Percentiles rank a stretch among this genome's conserved stretches.
phyloP scores from a whole-genome alignment of 2,329 filamentous ascomycete genomes.

The Thelonectria discophora region DNA sequence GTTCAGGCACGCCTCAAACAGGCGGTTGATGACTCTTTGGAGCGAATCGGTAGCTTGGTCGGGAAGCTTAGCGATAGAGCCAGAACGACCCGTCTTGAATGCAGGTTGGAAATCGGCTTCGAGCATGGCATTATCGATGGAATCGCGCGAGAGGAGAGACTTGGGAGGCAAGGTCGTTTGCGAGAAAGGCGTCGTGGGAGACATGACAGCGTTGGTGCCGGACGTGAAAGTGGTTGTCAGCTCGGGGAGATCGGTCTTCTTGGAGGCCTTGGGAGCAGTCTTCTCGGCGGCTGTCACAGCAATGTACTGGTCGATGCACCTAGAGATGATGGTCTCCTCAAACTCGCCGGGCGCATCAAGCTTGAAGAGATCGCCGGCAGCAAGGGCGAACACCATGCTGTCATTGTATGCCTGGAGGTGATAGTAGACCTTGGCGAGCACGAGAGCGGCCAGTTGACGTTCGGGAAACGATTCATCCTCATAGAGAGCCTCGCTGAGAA shows the following conservation, averaged over 20 bases:
- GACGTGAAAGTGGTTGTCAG: constrained; percentile 82
- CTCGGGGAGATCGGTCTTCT: constrained; percentile 66
- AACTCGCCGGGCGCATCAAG: constrained; percentile 92
- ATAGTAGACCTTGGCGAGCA: constrained; percentile 98
- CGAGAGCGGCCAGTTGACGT: constrained; percentile 90
- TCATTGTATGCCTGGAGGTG: constrained; percentile 99
- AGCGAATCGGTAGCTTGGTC: constrained; percentile 80
- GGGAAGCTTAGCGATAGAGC: constrained; percentile 70
- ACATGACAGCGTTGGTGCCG: constrained; percentile 77
- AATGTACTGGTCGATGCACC: constrained; percentile 98
- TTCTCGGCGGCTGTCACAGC: constrained; percentile 69
- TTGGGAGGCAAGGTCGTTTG: constrained; percentile 93
- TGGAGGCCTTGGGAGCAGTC: constrained; percentile 53
- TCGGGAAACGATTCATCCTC: constrained; percentile 96
- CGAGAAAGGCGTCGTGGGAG: constrained; percentile 93
- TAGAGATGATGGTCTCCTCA: constrained; percentile 98
- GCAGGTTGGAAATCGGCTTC: constrained; percentile 65
- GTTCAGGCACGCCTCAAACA: constrained; percentile 90
- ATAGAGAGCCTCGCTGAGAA: constrained; percentile 87
- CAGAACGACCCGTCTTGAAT: constrained; percentile 62
- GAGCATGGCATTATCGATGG: constrained; percentile 71
- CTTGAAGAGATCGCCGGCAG: constrained; percentile 94
- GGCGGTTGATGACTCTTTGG: constrained; percentile 82
- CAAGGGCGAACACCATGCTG: constrained; percentile 97
- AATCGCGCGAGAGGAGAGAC: constrained; percentile 87